Evolutionary conservation across 2,329 filamentous ascomycete species (phyloP).

Genomic region (Claviceps africana): DNA sequence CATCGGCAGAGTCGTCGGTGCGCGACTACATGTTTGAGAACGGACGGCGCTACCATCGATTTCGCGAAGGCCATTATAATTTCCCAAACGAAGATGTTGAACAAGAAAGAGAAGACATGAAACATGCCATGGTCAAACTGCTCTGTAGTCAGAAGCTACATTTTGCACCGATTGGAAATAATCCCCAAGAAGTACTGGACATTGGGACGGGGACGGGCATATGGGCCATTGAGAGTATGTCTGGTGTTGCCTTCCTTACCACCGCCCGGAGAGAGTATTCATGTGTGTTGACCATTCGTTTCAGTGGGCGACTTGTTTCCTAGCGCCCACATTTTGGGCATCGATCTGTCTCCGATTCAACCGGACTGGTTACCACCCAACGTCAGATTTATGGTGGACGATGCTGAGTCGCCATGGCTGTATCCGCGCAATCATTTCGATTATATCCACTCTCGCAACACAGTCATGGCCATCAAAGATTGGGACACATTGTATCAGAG

Average conservation of each 20-base stretch:
- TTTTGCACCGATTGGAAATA: constrained; percentile 34
- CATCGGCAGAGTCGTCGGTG: constrained; percentile 25
- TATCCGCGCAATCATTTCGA: constrained; percentile 41
- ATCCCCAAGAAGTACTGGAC: constrained; percentile 38
- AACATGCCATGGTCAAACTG: constrained; percentile 37
- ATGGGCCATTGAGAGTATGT: constrained; percentile 42
- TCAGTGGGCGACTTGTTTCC: constrained; percentile 33
- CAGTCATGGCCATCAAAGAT: constrained; percentile 40
- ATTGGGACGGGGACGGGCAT: constrained; percentile 45
- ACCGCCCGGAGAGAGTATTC: not conserved
- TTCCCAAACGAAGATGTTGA: constrained; percentile 48
- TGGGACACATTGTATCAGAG: constrained; percentile 36
- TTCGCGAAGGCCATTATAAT: constrained; percentile 39
- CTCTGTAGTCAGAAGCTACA: constrained; percentile 34
- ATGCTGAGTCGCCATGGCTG: constrained; percentile 43
- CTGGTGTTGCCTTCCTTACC: not conserved
- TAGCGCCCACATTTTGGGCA: constrained; percentile 28
- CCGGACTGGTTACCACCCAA: constrained; percentile 40
- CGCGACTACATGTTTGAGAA: constrained; percentile 41
- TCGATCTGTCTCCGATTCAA: constrained; percentile 35
- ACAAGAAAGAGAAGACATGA: constrained; percentile 44
- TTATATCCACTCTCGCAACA: constrained; percentile 45
- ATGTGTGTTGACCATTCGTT: not conserved
- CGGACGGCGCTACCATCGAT: constrained; percentile 44
- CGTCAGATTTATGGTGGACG: constrained; percentile 41